Evolutionary conservation across 176 grass and related monocot genomes (phyloP).

Genomic region (Tillandsia leiboldiana): DNA sequence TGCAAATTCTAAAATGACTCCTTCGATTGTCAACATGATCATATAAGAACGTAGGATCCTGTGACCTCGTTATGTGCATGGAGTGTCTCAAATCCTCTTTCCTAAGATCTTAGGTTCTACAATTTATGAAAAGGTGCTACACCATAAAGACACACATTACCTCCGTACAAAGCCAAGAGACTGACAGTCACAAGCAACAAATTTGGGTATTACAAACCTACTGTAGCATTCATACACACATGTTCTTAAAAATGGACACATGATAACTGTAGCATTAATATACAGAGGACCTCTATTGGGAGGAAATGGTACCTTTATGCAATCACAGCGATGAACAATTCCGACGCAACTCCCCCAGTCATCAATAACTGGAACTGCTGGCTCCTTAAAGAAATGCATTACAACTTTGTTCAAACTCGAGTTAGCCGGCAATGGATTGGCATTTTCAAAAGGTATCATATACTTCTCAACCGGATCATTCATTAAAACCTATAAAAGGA

Average conservation of each 20-base stretch:
- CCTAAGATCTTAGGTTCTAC: too few relatives aligned
- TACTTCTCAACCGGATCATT: conserved; percentile 86
- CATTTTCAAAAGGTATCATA: conserved; percentile 77
- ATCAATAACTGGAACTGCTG: conserved; percentile 58
- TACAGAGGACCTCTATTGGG: not conserved
- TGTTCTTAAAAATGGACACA: not conserved
- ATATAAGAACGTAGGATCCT: too few relatives aligned
- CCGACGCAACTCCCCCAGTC: conserved; percentile 79
- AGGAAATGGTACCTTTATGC: conserved; percentile 51
- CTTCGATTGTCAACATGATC: too few relatives aligned
- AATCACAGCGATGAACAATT: conserved; percentile 67
- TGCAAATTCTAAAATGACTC: too few relatives aligned
- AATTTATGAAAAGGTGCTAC: too few relatives aligned
- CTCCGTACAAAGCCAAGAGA: too few relatives aligned
- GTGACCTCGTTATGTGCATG: too few relatives aligned
- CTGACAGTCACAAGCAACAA: not conserved
- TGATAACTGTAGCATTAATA: not conserved
- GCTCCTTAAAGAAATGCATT: conserved; percentile 65
- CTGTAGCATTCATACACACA: not conserved
- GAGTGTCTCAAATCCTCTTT: too few relatives aligned
- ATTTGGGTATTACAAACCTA: not conserved
- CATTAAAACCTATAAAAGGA: conserved; percentile 45
- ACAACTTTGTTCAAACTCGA: conserved; percentile 42
- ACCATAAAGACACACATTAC: too few relatives aligned
- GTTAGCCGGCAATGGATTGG: conserved; percentile 38